Percentiles rank a stretch among this genome's conserved stretches.
Conservation (phyloP, 1,139 yeast genomes). For the Sugiyamaella pinicola region DNA sequence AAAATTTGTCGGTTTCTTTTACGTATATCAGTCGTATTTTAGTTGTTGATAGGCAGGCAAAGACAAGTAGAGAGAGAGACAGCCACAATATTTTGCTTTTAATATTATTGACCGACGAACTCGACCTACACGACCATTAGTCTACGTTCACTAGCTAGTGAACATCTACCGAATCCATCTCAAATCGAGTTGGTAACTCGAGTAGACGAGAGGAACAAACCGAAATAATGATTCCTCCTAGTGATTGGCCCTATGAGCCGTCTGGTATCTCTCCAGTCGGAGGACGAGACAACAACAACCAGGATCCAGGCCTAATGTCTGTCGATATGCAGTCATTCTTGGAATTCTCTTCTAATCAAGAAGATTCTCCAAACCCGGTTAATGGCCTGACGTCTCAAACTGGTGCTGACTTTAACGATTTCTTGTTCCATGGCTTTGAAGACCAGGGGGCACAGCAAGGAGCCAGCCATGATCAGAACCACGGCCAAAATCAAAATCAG, state of each 20-base stretch:
- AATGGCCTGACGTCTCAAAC: conserved; percentile 7
- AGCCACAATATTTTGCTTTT: too few relatives aligned
- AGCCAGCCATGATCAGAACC: conserved; percentile 11
- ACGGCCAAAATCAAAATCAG: conserved; percentile 9
- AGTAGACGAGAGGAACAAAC: too few relatives aligned
- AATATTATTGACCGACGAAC: too few relatives aligned
- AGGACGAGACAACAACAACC: conserved; percentile 15
- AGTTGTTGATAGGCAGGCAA: too few relatives aligned
- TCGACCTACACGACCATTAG: too few relatives aligned
- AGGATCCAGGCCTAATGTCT: conserved; percentile 17
- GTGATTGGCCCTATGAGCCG: conserved; percentile 17
- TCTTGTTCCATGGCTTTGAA: conserved; percentile 19
- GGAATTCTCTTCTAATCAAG: conserved; percentile 18
- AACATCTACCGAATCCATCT: too few relatives aligned
- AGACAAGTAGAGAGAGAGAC: too few relatives aligned
- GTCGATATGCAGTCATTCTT: conserved; percentile 24
- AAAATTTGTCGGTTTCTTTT: too few relatives aligned
- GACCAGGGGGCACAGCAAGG: conserved; percentile 5
- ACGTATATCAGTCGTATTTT: too few relatives aligned
- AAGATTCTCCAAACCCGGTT: conserved; percentile 13
- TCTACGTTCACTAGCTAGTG: too few relatives aligned
- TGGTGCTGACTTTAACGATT: conserved; percentile 25
- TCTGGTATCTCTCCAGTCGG: conserved; percentile 13
- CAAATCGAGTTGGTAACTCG: too few relatives aligned
- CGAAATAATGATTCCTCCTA: conserved; percentile 19